Conservation (phyloP, 169 alveolate genomes). For the Plasmodium fragile region DNA sequence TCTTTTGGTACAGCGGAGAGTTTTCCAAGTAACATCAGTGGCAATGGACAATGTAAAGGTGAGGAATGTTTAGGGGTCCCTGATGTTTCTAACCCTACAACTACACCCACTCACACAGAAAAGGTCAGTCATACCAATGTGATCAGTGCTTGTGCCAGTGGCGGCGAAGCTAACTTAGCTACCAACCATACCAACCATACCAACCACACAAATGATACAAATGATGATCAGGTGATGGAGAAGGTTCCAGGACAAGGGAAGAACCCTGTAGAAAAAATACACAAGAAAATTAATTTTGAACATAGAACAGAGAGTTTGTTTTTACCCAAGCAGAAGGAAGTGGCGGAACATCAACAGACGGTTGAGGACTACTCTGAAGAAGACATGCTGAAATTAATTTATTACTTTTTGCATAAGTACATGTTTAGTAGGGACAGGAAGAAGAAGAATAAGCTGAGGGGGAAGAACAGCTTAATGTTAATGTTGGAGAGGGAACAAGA, state of each 20-base stretch:
- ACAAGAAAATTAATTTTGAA: not conserved
- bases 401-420: constrained; percentile 48
- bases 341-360: not conserved
- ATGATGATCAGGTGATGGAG: not conserved
- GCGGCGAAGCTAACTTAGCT: not conserved
- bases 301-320: constrained; percentile 5
- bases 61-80: not conserved
- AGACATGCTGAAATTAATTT: constrained; percentile 28
- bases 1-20: not conserved
- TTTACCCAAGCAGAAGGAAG: not conserved
- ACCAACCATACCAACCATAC: too few species aligned
- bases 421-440: constrained; percentile 32
- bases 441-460: constrained; percentile 5
- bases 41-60: not conserved
- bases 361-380: constrained; percentile 37
- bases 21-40: not conserved
- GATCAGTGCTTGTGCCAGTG: not conserved
- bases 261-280: not conserved
- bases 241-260: not conserved
- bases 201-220: too few species aligned
- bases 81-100: not conserved
- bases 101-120: not conserved
- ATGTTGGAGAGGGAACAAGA: constrained; percentile 6
- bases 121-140: not conserved
- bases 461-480: not conserved